These are phyloP conservation scores for Asclepias syriaca DNA, from an alignment of 257 asterid species.

Conservation along the genomic window DNA sequence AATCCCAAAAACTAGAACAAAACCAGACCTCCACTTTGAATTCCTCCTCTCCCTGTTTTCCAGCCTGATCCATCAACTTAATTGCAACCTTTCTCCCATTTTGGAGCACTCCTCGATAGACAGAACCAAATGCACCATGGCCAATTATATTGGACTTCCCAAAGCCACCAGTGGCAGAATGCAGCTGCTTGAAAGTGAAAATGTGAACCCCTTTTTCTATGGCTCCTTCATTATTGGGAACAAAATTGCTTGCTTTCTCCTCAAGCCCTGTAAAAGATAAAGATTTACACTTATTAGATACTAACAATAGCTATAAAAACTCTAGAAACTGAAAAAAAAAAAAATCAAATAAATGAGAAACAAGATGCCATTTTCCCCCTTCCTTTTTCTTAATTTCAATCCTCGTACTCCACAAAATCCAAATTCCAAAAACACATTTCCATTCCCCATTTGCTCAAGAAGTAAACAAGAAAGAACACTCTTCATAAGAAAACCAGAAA, in stretches of 20 bases:
- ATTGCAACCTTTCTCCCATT: constrained; percentile 86
- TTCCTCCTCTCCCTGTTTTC: constrained; percentile 89
- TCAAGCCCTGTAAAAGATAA: constrained; percentile 28
- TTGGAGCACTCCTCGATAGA: constrained; percentile 81
- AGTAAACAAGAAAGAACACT: neutral
- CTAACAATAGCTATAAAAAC: neutral
- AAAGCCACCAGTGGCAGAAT: constrained; percentile 83
- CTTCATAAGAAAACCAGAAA: neutral
- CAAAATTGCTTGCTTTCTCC: constrained; percentile 33
- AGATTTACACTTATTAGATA: constrained; percentile 2
- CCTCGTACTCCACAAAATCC: neutral
- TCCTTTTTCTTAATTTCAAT: too few relatives aligned
- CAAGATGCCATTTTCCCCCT: neutral
- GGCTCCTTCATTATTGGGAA: constrained; percentile 37
- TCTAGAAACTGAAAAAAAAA: neutral
- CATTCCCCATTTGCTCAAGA: neutral
- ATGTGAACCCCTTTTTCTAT: constrained; percentile 58
- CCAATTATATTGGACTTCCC: constrained; percentile 83
- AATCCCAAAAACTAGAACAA: neutral
- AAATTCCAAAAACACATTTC: neutral
- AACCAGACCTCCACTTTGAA: constrained; percentile 68
- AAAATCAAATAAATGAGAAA: neutral
- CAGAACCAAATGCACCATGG: constrained; percentile 83
- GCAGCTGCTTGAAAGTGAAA: constrained; percentile 86
- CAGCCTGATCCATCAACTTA: constrained; percentile 88